A percentile compares a stretch with the other conserved stretches of the same genome.
Conservation (phyloP, 2,329 filamentous ascomycete genomes). For the Epicoccum sorghinum region DNA sequence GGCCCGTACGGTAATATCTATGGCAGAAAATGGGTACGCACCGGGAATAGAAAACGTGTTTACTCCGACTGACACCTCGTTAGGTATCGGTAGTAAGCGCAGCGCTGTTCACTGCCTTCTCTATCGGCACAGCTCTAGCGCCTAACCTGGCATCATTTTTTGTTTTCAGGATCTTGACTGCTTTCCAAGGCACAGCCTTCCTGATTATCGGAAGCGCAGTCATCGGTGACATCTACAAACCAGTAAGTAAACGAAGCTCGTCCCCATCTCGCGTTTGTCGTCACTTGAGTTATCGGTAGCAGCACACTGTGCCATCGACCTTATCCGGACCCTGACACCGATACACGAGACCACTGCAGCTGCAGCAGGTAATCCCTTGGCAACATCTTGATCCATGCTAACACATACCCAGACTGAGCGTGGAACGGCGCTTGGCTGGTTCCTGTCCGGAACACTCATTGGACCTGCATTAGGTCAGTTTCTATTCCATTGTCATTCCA, state of each 20-base stretch:
- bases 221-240: slow-evolving; percentile 64
- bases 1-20: slow-evolving; percentile 67
- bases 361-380: slow-evolving; percentile 18
- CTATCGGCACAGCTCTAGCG: slow-evolving; percentile 73
- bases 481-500: not conserved
- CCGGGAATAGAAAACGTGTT: slow-evolving; percentile 6
- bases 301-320: not conserved
- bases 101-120: slow-evolving; percentile 69
- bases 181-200: slow-evolving; percentile 77
- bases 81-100: slow-evolving; percentile 66
- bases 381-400: slow-evolving; percentile 5
- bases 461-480: slow-evolving; percentile 58
- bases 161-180: slow-evolving; percentile 74
- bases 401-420: slow-evolving; percentile 64
- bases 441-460: slow-evolving; percentile 72
- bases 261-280: not conserved
- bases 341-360: not conserved
- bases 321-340: too few species aligned
- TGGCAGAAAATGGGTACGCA: slow-evolving; percentile 56
- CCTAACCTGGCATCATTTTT: slow-evolving; percentile 75
- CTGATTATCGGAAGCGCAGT: slow-evolving; percentile 73
- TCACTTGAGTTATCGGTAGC: not conserved
- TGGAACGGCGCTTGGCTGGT: slow-evolving; percentile 76
- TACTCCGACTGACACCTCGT: slow-evolving; percentile 18
- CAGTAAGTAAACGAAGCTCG: slow-evolving; percentile 33